Conservation (phyloP, 1,284 basidiomycete species). For the Afroboletus lepidellus region DNA sequence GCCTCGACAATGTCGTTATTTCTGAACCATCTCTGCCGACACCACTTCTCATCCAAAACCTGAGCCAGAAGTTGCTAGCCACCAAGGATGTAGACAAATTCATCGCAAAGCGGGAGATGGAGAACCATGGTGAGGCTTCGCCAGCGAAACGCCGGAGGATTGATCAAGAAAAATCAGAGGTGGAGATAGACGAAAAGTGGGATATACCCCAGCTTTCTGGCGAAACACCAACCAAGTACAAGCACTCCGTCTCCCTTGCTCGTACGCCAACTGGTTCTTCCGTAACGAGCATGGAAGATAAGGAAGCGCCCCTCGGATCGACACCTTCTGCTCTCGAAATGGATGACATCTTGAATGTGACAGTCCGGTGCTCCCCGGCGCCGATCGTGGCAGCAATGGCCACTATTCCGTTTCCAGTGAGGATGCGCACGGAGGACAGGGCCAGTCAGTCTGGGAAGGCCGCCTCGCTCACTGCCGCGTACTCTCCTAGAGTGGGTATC, state of each 20-base stretch:
- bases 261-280: background rate
- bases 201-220: background rate
- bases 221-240: background rate
- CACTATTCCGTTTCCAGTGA: conserved; percentile 27
- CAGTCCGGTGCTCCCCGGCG: background rate
- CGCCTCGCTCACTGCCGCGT: background rate
- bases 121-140: conserved; percentile 5
- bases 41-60: background rate
- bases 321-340: background rate
- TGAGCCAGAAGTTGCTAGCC: background rate
- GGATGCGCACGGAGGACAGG: conserved; percentile 11
- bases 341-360: background rate
- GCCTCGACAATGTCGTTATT: conserved; percentile 17
- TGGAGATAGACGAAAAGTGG: background rate
- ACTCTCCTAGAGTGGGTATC: background rate
- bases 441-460: conserved; percentile 5
- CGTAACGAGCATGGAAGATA: background rate
- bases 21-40: background rate
- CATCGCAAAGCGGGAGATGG: background rate
- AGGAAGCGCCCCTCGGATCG: background rate
- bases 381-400: background rate
- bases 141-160: conserved; percentile 18
- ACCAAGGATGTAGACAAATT: background rate
- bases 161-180: conserved; percentile 5
- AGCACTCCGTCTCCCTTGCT: background rate